Evolutionary conservation across 495 filamentous ascomycete species (phyloP), one percentile per base, ranked within the genome.

Genomic region (Articulospora tetracladia): DNA sequence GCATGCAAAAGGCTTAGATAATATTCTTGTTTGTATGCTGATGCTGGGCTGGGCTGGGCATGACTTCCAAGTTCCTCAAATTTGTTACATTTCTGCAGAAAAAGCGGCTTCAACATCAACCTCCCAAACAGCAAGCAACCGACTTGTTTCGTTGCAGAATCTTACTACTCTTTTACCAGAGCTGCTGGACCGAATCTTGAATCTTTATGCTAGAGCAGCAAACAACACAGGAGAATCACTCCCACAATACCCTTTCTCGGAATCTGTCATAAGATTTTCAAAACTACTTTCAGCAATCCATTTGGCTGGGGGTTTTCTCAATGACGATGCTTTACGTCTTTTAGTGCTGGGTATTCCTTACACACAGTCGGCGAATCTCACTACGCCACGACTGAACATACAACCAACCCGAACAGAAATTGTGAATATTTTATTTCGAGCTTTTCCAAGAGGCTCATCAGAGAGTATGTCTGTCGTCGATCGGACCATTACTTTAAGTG

Each of bases 1-100:
- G 94, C 91, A 98, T 77, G 94, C 88, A 13, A 99, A 98, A 74
- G 92, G 90, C 2, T 79, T 98, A 28, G 94, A 98, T 67, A 86
- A 90, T 11, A 88, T 94, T 62, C 74, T 92, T 15, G 81, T 96
- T 49, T 87, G 86, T 69, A 79, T 97, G 60, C 65, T 98, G 27
- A 84, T 98, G 75, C 83, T 95, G 51, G 89, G 86, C 54, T 95
- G 92, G 88, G 81, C 86, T 49, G 89, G 88, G 15, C 79, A 92
- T 69, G 90, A 96, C 70, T 98, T 97, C 72, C 85, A 90, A 72
- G 87, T 97, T 12, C 82, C 82, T 6, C 74, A 73, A 58, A 66
- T 82, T 26, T 74, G 80, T 57, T 72, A 79, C 20, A 72, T 76
- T 1, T 69, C 74, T 15, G 72, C 73, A 10, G 80, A 83, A 27